Evolutionary conservation across 805 yeast species (phyloP).

Genomic region (Yarrowia sp.): DNA sequence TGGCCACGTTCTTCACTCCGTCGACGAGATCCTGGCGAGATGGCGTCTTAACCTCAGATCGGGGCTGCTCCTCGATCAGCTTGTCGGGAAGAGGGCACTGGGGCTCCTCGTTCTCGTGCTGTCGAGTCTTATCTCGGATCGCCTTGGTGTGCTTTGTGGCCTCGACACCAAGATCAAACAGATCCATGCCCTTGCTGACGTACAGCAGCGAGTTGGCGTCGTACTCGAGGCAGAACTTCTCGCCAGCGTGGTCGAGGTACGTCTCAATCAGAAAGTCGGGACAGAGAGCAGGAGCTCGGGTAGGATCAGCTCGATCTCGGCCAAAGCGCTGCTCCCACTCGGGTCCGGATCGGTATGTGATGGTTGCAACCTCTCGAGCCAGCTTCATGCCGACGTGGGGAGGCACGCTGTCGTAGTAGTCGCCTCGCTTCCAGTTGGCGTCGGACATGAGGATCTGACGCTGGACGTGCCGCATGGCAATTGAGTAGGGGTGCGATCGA

Average conservation of each 20-base stretch:
- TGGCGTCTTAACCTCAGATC: slow-evolving; percentile 48
- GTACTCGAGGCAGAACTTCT: slow-evolving; percentile 85
- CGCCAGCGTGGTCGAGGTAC: slow-evolving; percentile 91
- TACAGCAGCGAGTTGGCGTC: slow-evolving; percentile 88
- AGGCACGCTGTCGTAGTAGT: slow-evolving; percentile 72
- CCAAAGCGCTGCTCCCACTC: slow-evolving; percentile 96
- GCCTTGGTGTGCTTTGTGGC: slow-evolving; percentile 28
- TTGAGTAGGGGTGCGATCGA: slow-evolving; percentile 88
- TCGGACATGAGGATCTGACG: slow-evolving; percentile 92
- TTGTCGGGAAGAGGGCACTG: slow-evolving; percentile 47
- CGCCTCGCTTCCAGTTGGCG: slow-evolving; percentile 91
- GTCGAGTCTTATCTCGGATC: slow-evolving; percentile 7
- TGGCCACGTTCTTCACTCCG: slow-evolving; percentile 63
- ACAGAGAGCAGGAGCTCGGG: slow-evolving; percentile 78
- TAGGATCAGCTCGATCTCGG: slow-evolving; percentile 78
- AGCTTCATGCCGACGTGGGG: slow-evolving; percentile 95
- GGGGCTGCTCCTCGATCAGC: slow-evolving; percentile 56
- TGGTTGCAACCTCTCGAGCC: slow-evolving; percentile 90
- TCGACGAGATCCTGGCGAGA: slow-evolving; percentile 56
- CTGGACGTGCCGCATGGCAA: slow-evolving; percentile 90
- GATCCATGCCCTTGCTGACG: slow-evolving; percentile 90
- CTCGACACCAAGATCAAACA: slow-evolving; percentile 69
- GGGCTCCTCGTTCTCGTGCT: slow-evolving; percentile 23
- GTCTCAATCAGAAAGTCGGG: slow-evolving; percentile 93
- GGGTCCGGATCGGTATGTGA: slow-evolving; percentile 92